Percentiles rank a stretch among this genome's conserved stretches.
These are phyloP conservation scores for Fusarium anthophilum DNA, from an alignment of 2,329 filamentous ascomycete genomes.

Conservation along the genomic window DNA sequence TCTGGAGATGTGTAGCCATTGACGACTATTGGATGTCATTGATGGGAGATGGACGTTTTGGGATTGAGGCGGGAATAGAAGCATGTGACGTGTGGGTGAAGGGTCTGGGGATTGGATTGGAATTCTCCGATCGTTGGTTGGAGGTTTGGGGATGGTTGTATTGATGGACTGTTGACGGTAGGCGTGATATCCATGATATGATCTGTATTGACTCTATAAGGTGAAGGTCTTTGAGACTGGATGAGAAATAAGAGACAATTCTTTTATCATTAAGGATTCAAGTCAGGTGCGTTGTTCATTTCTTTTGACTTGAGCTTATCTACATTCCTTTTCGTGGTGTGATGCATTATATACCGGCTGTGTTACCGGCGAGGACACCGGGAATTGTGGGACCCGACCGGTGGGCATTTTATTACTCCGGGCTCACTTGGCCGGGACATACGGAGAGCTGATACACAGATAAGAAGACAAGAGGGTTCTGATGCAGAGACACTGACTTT, in stretches of 20 bases:
- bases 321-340: not conserved
- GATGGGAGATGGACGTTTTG: constrained; percentile 2
- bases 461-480: not conserved
- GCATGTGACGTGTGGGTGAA: not conserved
- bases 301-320: not conserved
- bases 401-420: not conserved
- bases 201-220: not conserved
- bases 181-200: not conserved
- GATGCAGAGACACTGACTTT: not conserved
- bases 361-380: not conserved
- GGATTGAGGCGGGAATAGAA: not conserved
- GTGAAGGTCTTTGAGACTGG: too few species aligned
- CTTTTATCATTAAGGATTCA: accelerated
- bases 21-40: constrained; percentile 20
- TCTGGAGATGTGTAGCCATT: not conserved
- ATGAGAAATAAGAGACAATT: accelerated
- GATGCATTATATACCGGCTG: not conserved
- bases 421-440: not conserved
- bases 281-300: accelerated
- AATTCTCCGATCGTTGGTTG: not conserved
- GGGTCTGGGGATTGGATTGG: not conserved
- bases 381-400: not conserved
- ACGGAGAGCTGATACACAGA: not conserved
- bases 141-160: not conserved
- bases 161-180: not conserved